These are phyloP conservation scores for Lenwebbia sp. DNA, from an alignment of 345 rosid species.

Conservation along the genomic window DNA sequence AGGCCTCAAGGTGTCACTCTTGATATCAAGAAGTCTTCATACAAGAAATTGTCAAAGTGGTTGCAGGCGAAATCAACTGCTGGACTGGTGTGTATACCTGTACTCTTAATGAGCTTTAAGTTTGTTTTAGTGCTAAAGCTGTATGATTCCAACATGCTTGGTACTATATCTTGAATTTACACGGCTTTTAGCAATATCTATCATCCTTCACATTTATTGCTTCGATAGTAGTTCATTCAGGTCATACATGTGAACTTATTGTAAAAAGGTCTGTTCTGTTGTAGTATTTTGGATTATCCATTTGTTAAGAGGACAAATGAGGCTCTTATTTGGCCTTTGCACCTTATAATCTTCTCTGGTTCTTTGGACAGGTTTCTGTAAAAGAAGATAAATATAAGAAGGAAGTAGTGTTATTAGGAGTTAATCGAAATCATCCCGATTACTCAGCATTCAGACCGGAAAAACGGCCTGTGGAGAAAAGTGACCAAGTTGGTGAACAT, in stretches of 20 bases:
- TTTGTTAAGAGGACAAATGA: not conserved
- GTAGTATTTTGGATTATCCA: not conserved
- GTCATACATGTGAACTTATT: not conserved
- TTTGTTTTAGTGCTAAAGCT: not conserved
- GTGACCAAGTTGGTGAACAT: conserved; percentile 29
- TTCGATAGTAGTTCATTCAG: not conserved
- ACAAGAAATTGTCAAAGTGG: conserved; percentile 95
- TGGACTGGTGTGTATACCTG: conserved; percentile 52
- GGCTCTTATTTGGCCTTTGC: not conserved
- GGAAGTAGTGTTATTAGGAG: conserved; percentile 54
- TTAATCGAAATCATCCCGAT: conserved; percentile 59
- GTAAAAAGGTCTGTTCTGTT: not conserved
- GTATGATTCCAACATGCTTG: not conserved
- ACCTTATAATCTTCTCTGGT: not conserved
- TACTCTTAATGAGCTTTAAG: not conserved
- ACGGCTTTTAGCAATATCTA: not conserved
- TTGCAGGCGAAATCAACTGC: conserved; percentile 72
- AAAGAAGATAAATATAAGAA: conserved; percentile 89
- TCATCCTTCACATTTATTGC: not conserved
- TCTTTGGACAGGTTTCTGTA: conserved; percentile 36
- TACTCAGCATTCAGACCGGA: conserved; percentile 76
- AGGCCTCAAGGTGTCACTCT: conserved; percentile 73
- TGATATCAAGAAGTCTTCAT: conserved; percentile 86
- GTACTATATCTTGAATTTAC: not conserved
- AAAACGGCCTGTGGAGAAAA: conserved; percentile 44